Percentiles rank a stretch among this genome's conserved stretches.
These are phyloP conservation scores for Rhytidiadelphus loreus DNA, from an alignment of 225 moss, liverwort and hornwort genomes.

Conservation along the genomic window DNA sequence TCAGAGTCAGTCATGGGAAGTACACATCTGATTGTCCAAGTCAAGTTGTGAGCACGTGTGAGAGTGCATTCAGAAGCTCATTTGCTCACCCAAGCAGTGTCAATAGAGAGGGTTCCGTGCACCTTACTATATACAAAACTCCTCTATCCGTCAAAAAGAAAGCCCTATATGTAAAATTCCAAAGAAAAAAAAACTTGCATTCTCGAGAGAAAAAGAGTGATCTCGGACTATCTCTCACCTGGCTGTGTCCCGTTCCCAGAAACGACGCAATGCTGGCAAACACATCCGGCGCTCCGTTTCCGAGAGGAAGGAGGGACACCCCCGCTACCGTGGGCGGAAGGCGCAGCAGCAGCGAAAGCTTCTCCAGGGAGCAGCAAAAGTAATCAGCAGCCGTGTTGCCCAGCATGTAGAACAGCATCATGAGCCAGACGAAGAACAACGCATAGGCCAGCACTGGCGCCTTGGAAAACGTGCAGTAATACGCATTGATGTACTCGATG, in stretches of 20 bases:
- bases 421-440: conserved; percentile 26
- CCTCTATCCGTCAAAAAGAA: background rate
- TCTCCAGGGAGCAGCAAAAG: conserved; percentile 54
- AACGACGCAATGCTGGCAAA: conserved; percentile 61
- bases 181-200: no score
- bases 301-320: conserved; percentile 56
- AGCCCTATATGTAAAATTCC: background rate
- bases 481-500: conserved; percentile 34
- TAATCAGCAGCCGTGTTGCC: conserved; percentile 68
- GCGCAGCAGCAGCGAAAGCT: conserved; percentile 33
- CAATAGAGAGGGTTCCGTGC: background rate
- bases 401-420: conserved; percentile 54
- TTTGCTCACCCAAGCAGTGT: background rate
- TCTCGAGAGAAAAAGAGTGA: background rate
- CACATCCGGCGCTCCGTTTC: conserved; percentile 64
- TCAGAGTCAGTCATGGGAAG: background rate
- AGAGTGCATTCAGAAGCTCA: background rate
- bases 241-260: conserved; percentile 44
- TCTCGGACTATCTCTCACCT: conserved; percentile 1
- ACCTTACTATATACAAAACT: background rate
- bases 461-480: conserved; percentile 39
- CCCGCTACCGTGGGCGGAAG: conserved; percentile 64
- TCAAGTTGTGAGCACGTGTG: background rate
- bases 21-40: background rate
- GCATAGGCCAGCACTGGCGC: conserved; percentile 18